Base-by-base conservation (phyloP, 139 green algal species). In the Chlamydomonas urium region DNA sequence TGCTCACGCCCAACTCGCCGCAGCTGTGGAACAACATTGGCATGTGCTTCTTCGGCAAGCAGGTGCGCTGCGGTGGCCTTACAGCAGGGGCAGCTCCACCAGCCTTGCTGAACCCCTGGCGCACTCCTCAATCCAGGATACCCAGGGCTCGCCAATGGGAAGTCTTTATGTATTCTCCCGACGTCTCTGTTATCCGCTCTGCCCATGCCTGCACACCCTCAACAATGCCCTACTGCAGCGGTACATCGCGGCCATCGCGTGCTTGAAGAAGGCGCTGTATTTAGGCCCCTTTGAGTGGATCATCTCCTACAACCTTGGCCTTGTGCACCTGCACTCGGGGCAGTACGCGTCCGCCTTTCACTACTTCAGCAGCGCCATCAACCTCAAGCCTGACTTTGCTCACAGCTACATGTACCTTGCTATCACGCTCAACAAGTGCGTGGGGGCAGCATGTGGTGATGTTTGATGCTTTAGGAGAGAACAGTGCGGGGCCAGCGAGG, bases 11-110 rank as follows among this genome's bases (percentile, higher is more conserved):
- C 38, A 90, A 90, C 85, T 86, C 74, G 47, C 78, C 88, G 53
- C 86, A 91, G 78, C 81, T 95, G 31, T 95, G 90, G 90, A 95
- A 92, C 83, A 95, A 95, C 78, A 88, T 93, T n/a, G 90, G 90
- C 47, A 91, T 93, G 88, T 93, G 88, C 80, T 95, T 95, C 72
- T 93, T 92, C 68, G 86, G 86, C 19, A 92, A 95, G 74, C 89
- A 90, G 81, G 84, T 86, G 45, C 24, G n/a, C n/a, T n/a, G n/a
- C n/a, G n/a, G n/a, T n/a, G n/a, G n/a, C n/a, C n/a, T n/a, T n/a
- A n/a, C n/a, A n/a, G n/a, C n/a, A n/a, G n/a, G n/a, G n/a, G n/a
- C n/a, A n/a, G n/a, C n/a, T n/a, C n/a, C n/a, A n/a, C n/a, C n/a
- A n/a, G n/a, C n/a, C n/a, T n/a, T n/a, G n/a, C n/a, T n/a, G n/a